Evolutionary conservation across 106 monocot genomes (phyloP).

Genomic region (Dioscorea alata): DNA sequence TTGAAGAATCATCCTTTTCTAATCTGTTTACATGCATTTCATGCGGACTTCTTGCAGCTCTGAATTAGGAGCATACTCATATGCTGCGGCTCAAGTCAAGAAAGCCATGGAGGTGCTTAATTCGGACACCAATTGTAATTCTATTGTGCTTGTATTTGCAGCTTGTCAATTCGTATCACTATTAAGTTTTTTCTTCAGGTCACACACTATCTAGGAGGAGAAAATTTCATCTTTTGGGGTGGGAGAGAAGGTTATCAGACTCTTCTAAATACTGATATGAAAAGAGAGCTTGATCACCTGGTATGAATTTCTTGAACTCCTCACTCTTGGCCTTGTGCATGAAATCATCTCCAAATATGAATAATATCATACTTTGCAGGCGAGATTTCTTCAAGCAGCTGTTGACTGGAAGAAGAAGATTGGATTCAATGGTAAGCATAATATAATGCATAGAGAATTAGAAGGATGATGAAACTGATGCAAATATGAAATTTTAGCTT

Average conservation of each 20-base stretch:
- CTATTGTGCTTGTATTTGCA: too few relatives aligned
- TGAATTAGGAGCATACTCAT: slow-evolving; percentile 84
- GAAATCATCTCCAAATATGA: background rate
- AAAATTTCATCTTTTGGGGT: slow-evolving; percentile 99
- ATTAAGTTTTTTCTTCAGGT: slow-evolving; percentile 37
- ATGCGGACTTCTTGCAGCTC: slow-evolving; percentile 43
- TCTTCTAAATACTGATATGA: slow-evolving; percentile 96
- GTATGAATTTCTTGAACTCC: slow-evolving; percentile 21
- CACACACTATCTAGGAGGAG: slow-evolving; percentile 92
- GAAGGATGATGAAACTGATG: too few relatives aligned
- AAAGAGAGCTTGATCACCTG: slow-evolving; percentile 96
- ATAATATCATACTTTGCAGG: slow-evolving; percentile 31
- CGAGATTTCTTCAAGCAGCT: slow-evolving; percentile 85
- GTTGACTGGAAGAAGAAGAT: slow-evolving; percentile 94
- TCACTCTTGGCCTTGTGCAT: background rate
- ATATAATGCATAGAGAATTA: too few relatives aligned
- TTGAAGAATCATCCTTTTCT: background rate
- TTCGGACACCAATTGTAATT: too few relatives aligned
- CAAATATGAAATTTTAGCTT: too few relatives aligned
- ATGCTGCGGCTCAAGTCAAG: slow-evolving; percentile 98
- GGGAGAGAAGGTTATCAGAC: slow-evolving; percentile 96
- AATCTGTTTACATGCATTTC: background rate
- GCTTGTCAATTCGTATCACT: too few relatives aligned
- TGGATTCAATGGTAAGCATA: slow-evolving; percentile 72
- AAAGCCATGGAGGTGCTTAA: slow-evolving; percentile 85